A percentile compares a stretch with the other conserved stretches of the same genome.
Conservation (phyloP, 2,329 filamentous ascomycete species). For the Fusarium pilosicola region DNA sequence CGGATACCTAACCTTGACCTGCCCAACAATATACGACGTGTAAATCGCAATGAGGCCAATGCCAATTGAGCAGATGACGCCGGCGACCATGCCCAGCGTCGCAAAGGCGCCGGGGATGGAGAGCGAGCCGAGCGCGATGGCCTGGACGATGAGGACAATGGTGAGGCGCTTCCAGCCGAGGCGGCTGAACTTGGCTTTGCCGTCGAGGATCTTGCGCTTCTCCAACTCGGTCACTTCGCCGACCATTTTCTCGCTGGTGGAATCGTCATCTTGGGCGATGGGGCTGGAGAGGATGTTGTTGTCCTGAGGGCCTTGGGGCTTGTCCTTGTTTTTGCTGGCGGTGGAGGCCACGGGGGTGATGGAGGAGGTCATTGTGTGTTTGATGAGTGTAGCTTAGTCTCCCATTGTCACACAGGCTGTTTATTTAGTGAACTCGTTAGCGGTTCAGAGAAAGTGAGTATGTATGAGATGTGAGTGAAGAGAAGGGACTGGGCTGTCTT, state of each 20-base stretch:
- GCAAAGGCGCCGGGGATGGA: slow-evolving; percentile 41
- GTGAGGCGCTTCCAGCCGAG: slow-evolving; percentile 42
- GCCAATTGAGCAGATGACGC: slow-evolving; percentile 49
- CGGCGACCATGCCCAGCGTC: slow-evolving; percentile 46
- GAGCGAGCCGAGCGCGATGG: slow-evolving; percentile 39
- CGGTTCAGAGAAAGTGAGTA: background rate
- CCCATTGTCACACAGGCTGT: slow-evolving; percentile 38
- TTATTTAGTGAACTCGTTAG: background rate
- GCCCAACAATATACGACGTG: slow-evolving; percentile 53
- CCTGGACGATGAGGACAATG: slow-evolving; percentile 41
- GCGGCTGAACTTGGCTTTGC: slow-evolving; percentile 38
- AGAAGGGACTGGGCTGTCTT: slow-evolving; percentile 21
- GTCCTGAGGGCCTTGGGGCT: slow-evolving; percentile 9
- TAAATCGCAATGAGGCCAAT: slow-evolving; percentile 54
- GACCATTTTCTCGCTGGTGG: slow-evolving; percentile 37
- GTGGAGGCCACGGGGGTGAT: slow-evolving; percentile 30
- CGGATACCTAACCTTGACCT: slow-evolving; percentile 57
- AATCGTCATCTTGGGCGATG: slow-evolving; percentile 17
- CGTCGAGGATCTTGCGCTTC: slow-evolving; percentile 39
- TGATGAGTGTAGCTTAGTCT: slow-evolving; percentile 18
- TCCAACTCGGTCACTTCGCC: slow-evolving; percentile 41
- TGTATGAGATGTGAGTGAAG: background rate
- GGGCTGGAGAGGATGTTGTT: slow-evolving; percentile 18
- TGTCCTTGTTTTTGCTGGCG: slow-evolving; percentile 22
- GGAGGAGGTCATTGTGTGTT: slow-evolving; percentile 27